These are phyloP conservation scores for Pestalotiopsis sp. DNA, from an alignment of 2,329 filamentous ascomycete species.

Conservation along the genomic window DNA sequence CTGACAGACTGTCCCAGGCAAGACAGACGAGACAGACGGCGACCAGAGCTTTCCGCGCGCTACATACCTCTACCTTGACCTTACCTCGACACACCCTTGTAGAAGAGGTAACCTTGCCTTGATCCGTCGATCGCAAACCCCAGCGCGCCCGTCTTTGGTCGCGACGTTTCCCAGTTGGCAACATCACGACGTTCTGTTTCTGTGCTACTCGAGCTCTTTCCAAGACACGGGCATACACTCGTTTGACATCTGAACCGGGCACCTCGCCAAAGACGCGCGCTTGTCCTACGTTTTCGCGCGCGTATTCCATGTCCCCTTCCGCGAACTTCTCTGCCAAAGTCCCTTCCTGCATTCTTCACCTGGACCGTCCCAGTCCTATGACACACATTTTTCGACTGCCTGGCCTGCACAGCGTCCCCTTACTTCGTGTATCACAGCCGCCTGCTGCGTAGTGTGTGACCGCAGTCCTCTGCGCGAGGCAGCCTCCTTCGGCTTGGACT, in stretches of 20 bases:
- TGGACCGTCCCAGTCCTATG: constrained; percentile 6
- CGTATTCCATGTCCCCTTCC: constrained; percentile 1
- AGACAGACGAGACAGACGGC: not conserved
- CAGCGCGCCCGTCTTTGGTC: constrained; percentile 6
- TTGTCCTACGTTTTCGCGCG: constrained; percentile 14
- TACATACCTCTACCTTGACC: not conserved
- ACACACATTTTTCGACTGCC: constrained; percentile 13
- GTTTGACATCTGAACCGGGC: constrained; percentile 5
- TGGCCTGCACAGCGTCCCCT: constrained; percentile 9
- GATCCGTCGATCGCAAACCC: constrained; percentile 5
- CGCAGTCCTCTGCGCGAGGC: constrained; percentile 3
- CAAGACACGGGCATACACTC: constrained; percentile 12
- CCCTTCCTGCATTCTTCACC: constrained; percentile 3
- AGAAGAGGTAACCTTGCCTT: constrained; percentile 11
- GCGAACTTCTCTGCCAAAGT: not conserved
- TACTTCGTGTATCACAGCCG: constrained; percentile 15
- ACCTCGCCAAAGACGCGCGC: constrained; percentile 12
- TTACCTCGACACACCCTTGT: constrained; percentile 12
- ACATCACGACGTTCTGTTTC: constrained; percentile 2
- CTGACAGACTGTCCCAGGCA: constrained; percentile 5
- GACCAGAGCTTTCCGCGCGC: constrained; percentile 12
- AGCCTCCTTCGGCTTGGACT: not conserved
- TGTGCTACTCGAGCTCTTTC: constrained; percentile 8
- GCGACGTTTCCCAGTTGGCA: not conserved
- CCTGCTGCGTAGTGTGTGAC: not conserved